Evolutionary conservation across 2,329 filamentous ascomycete species (phyloP).

Genomic region (Apiospora kogelbergensis): DNA sequence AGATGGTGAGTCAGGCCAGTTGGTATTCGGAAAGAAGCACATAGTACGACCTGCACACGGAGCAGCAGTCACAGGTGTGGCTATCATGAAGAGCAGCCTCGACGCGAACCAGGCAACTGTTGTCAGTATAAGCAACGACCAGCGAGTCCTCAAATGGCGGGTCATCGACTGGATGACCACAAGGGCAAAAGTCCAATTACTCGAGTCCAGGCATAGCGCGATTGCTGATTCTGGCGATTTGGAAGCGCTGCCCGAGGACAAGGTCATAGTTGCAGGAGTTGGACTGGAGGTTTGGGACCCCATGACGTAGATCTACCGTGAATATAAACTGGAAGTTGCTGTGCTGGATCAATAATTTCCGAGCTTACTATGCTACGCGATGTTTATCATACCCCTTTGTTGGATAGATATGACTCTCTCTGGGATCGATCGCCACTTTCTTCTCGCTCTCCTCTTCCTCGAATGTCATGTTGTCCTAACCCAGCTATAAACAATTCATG

Average conservation of each 20-base stretch:
- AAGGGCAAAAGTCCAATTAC: slow-evolving; percentile 35
- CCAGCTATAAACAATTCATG: no score
- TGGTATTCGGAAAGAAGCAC: slow-evolving; percentile 21
- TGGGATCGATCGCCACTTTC: no score
- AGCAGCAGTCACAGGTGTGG: slow-evolving; percentile 66
- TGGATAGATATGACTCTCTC: no score
- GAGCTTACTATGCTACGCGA: no score
- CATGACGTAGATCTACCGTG: not conserved
- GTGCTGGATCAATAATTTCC: not conserved
- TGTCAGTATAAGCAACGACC: slow-evolving; percentile 59
- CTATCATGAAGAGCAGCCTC: slow-evolving; percentile 30
- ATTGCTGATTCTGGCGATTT: slow-evolving; percentile 60
- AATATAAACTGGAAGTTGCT: not conserved
- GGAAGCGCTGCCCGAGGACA: slow-evolving; percentile 33
- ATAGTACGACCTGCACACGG: slow-evolving; percentile 64
- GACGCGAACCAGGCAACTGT: slow-evolving; percentile 27
- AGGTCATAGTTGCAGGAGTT: slow-evolving; percentile 13
- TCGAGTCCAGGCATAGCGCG: slow-evolving; percentile 56
- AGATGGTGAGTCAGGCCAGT: slow-evolving; percentile 11
- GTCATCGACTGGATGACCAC: slow-evolving; percentile 24
- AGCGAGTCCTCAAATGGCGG: slow-evolving; percentile 57
- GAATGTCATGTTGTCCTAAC: no score
- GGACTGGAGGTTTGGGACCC: slow-evolving; percentile 17
- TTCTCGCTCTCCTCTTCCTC: no score
- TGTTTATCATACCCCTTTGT: no score